Base-by-base conservation (phyloP, 2,329 filamentous ascomycete genomes). In the Alternaria infectoria region DNA sequence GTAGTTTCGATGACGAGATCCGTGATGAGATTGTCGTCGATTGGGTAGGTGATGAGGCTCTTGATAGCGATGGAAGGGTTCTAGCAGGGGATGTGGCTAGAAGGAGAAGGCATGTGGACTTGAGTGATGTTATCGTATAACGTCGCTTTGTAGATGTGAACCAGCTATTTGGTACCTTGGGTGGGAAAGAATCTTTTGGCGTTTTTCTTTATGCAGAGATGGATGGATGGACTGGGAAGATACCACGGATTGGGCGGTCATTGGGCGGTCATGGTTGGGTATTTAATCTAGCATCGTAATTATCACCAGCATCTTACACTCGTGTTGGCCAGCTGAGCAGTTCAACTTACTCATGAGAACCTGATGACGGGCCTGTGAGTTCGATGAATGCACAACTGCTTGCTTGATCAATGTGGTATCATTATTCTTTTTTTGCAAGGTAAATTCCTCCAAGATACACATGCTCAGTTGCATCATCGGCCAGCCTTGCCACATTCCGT, bases 121-220 rank as follows among this genome's bases (percentile, higher is more conserved):
- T 78, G 12, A 69, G 67, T 19, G n/a, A 47, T 12, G 55, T 78
- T 5, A 57, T 74, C 54, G 69, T 78, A 64, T 78, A 69, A 77
- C 51, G 28, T 50, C 62, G 61, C 59, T 40, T 45, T 77, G 75
- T 77, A 77, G 67, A 77, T 77, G 74, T 62, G 51, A 5, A 49
- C 54, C 12, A 26, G 25, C 32, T 36, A 17, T 17, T 30, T 15
- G 55, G 21, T 12, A 44, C 11, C 50, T 45, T 56, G 19, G 17
- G 43, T n/a, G 30, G 49, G 9, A 52, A 32, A 23, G 9, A 13
- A 28, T 43, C n/a, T 40, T 55, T 59, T 36, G n/a, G 58, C 19
- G 50, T 43, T 54, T 52, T 49, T 50, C 45, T 15, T 46, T 54
- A 9, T 21, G 23, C 11, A 4, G 28, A 36, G n/a, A 36, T 50